Conservation (phyloP, 2,329 filamentous ascomycete genomes). For the Monilinia aucupariae region DNA sequence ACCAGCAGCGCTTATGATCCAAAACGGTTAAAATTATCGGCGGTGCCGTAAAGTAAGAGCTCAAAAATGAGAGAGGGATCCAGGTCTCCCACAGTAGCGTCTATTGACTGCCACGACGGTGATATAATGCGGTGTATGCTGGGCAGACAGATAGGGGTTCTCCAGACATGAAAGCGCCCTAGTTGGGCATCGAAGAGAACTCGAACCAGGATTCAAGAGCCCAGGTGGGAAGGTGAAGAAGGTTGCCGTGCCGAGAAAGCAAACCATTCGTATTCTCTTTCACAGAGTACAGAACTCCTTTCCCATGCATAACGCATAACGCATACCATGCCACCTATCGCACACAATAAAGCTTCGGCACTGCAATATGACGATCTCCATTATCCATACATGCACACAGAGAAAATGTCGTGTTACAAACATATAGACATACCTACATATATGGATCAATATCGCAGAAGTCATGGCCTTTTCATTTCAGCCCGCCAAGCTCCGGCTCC, state of each 20-base stretch:
- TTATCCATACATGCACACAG: background rate
- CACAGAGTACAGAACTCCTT: background rate
- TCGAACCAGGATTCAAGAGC: background rate
- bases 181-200: background rate
- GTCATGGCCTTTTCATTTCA: background rate
- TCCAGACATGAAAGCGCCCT: background rate
- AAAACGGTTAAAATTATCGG: background rate
- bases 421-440: background rate
- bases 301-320: background rate
- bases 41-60: background rate
- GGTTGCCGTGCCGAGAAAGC: background rate
- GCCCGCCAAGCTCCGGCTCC: background rate
- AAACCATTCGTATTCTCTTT: background rate
- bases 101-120: background rate
- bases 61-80: background rate
- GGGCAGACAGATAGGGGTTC: background rate
- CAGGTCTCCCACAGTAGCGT: constrained; percentile 3
- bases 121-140: background rate
- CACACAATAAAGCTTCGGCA: background rate
- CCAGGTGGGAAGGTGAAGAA: background rate
- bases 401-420: background rate
- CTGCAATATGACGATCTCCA: constrained; percentile 1
- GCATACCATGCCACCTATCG: background rate
- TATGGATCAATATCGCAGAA: background rate
- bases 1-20: background rate